Evolutionary conservation across 208 protist species (phyloP).

Genomic region (Leishmania aethiopica): DNA sequence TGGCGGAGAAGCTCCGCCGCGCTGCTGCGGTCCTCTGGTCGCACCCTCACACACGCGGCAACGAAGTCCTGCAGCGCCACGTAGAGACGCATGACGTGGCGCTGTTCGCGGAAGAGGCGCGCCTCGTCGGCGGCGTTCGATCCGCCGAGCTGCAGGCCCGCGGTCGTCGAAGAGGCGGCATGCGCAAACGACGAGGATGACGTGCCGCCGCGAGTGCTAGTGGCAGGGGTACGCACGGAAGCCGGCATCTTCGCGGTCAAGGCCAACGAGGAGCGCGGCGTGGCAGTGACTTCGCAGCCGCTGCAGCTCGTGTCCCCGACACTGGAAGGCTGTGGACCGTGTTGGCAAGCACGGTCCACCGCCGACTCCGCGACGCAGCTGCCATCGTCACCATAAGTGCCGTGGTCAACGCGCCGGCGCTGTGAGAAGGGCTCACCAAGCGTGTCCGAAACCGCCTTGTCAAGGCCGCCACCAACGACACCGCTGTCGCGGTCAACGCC

Average conservation of each 20-base stretch:
- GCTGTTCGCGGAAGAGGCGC: conserved; percentile 18
- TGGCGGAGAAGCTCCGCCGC: conserved; percentile 68
- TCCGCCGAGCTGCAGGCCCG: neutral
- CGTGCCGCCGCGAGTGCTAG: neutral
- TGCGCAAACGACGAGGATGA: neutral
- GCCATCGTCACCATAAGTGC: neutral
- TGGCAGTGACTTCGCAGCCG: neutral
- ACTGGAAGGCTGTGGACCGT: neutral
- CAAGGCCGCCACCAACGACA: neutral
- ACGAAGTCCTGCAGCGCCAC: conserved; percentile 65
- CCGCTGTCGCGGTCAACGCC: neutral
- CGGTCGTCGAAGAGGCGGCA: neutral
- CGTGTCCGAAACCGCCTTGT: too few species aligned
- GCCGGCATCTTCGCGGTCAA: neutral
- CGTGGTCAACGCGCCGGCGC: neutral
- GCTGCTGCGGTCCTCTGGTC: conserved; percentile 64
- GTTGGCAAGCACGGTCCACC: neutral
- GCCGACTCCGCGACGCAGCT: neutral
- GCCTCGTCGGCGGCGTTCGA: neutral
- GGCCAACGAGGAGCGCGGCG: neutral
- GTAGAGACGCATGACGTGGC: conserved; percentile 42
- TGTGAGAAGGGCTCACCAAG: neutral
- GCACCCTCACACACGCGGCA: conserved; percentile 49
- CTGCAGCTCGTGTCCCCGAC: neutral
- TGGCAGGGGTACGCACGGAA: neutral